A percentile compares a stretch with the other conserved stretches of the same genome.
phyloP scores from a whole-genome alignment of 441 rosid genomes.

The Rhodomyrtus psidioides region DNA sequence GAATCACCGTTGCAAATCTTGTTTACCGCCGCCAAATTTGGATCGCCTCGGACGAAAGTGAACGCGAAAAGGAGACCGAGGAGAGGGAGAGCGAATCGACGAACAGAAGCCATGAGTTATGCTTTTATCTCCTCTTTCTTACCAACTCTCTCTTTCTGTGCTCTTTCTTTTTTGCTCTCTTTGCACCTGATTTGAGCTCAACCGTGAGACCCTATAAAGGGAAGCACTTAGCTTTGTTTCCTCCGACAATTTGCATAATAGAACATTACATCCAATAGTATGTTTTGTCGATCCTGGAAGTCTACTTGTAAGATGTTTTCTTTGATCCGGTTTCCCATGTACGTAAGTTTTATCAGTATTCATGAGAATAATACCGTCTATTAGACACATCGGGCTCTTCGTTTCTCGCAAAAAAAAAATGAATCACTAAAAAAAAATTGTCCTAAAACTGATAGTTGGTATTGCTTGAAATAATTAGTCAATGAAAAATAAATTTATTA shows the following conservation, averaged over 20 bases:
- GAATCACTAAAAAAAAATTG: no score
- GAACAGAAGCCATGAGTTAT: not conserved
- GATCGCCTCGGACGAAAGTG: not conserved
- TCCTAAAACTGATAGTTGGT: no score
- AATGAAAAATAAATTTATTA: no score
- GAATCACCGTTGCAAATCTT: not conserved
- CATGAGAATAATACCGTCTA: no score
- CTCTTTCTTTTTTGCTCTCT: not conserved
- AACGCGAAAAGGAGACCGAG: not conserved
- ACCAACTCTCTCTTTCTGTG: not conserved
- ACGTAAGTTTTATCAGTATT: no score
- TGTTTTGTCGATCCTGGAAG: not conserved
- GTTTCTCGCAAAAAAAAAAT: no score
- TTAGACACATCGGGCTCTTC: no score
- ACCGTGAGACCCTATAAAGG: not conserved
- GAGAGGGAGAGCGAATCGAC: not conserved
- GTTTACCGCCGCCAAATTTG: not conserved
- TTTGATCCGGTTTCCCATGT: not conserved
- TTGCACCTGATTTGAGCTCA: not conserved
- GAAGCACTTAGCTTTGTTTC: not conserved
- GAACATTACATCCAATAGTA: not conserved
- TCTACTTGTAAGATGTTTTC: not conserved
- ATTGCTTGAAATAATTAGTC: no score
- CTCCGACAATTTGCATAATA: not conserved
- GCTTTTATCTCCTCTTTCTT: not conserved